Conservation (phyloP, 768 basidiomycete species). For the Suillus weaverae region DNA sequence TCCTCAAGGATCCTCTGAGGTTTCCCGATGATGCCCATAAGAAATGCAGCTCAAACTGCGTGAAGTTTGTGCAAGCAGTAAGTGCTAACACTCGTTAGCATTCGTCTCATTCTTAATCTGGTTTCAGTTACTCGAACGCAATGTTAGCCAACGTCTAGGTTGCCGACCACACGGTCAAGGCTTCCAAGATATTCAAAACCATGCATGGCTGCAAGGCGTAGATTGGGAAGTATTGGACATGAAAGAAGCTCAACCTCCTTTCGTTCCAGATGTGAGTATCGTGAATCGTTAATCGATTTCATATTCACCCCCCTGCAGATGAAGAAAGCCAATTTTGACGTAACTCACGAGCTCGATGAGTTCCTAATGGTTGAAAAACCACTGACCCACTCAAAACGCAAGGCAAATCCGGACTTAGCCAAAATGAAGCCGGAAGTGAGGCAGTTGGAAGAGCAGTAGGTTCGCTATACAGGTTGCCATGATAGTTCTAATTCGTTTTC, state of each 20-base stretch:
- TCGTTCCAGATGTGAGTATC: constrained; percentile 85
- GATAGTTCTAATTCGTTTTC: constrained; percentile 9
- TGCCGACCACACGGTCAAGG: constrained; percentile 71
- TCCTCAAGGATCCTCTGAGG: constrained; percentile 73
- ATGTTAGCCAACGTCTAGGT: constrained; percentile 75
- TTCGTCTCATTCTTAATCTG: not conserved
- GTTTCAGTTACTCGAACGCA: constrained; percentile 79
- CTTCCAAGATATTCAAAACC: constrained; percentile 72
- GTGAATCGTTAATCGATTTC: not conserved
- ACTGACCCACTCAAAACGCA: constrained; percentile 91
- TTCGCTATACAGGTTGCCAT: constrained; percentile 9
- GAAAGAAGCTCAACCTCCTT: constrained; percentile 76
- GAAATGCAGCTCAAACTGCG: constrained; percentile 65
- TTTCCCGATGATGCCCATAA: constrained; percentile 70
- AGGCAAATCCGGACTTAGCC: constrained; percentile 80
- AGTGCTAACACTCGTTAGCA: constrained; percentile 25
- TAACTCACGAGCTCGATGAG: constrained; percentile 96
- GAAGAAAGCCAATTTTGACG: constrained; percentile 97
- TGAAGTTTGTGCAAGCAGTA: constrained; percentile 68
- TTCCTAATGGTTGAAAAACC: constrained; percentile 97
- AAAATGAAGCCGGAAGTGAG: constrained; percentile 90
- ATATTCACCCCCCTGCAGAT: constrained; percentile 48
- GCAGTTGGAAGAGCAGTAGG: constrained; percentile 90
- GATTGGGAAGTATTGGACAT: constrained; percentile 79
- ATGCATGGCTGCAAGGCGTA: constrained; percentile 82